A percentile compares a stretch with the other conserved stretches of the same genome.
These are phyloP conservation scores for Pleodorina starrii DNA, from an alignment of 139 green algal genomes.

Conservation along the genomic window DNA sequence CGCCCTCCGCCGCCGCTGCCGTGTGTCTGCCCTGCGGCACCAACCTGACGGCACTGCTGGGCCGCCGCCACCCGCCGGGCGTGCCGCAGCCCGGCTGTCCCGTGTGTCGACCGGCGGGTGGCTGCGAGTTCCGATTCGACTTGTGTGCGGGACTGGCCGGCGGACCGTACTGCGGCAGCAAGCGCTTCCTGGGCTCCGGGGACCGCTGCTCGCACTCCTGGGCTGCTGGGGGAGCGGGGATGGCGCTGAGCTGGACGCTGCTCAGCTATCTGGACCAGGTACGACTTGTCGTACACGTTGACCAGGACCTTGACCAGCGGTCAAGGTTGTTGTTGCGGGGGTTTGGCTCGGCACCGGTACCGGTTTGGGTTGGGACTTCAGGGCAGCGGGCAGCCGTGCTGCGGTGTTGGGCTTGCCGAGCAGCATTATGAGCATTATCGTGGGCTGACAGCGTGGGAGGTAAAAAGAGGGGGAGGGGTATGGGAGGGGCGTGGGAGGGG, in stretches of 20 bases:
- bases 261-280: slow-evolving; percentile 36
- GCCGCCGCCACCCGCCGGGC: slow-evolving; percentile 10
- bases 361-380: too few relatives aligned
- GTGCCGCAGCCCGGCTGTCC: slow-evolving; percentile 18
- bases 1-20: not conserved
- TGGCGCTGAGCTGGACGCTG: slow-evolving; percentile 10
- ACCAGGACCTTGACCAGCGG: too few relatives aligned
- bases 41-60: slow-evolving; percentile 27
- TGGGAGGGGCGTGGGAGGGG: too few relatives aligned
- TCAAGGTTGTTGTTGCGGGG: too few relatives aligned
- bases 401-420: too few relatives aligned
- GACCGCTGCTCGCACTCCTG: slow-evolving; percentile 22
- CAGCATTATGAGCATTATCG: too few relatives aligned
- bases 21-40: slow-evolving; percentile 28
- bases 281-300: too few relatives aligned
- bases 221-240: not conserved
- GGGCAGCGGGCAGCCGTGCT: too few relatives aligned
- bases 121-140: slow-evolving; percentile 46
- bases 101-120: slow-evolving; percentile 20
- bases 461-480: too few relatives aligned
- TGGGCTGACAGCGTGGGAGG: too few relatives aligned
- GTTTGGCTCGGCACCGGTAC: too few relatives aligned
- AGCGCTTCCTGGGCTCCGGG: slow-evolving; percentile 9
- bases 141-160: slow-evolving; percentile 4
- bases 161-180: not conserved